phyloP scores from a whole-genome alignment of 73 alveolate species.

The Urostyla sp. region DNA sequence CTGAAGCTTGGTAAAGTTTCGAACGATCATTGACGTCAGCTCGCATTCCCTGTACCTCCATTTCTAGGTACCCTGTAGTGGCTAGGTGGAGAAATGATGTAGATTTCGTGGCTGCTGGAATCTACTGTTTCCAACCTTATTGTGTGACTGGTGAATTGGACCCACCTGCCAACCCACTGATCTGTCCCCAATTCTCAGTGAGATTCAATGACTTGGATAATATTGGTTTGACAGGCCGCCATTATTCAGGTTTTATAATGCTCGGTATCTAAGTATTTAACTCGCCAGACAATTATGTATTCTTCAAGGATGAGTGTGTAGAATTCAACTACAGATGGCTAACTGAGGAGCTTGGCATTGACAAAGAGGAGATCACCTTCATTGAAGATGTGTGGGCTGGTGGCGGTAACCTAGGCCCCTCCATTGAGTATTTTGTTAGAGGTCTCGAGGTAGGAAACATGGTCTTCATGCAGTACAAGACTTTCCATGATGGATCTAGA shows the following conservation, averaged over 20 bases:
- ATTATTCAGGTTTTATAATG: slow-evolving; percentile 98
- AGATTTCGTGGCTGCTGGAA: slow-evolving; percentile 99
- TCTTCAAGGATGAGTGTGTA: slow-evolving; percentile 97
- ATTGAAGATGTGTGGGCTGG: slow-evolving; percentile 99
- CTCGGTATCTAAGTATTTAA: slow-evolving; percentile 97
- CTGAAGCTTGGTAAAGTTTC: slow-evolving; percentile 98
- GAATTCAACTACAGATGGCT: slow-evolving; percentile 98
- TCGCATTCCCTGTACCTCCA: slow-evolving; percentile 94
- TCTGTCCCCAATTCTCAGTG: slow-evolving; percentile 98
- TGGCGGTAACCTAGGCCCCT: slow-evolving; percentile 99
- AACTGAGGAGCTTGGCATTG: slow-evolving; percentile 93
- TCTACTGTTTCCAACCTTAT: slow-evolving; percentile 97
- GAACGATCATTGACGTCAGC: slow-evolving; percentile 88
- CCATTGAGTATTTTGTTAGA: slow-evolving; percentile 96
- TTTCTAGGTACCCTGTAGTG: slow-evolving; percentile 96
- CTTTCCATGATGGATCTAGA: slow-evolving; percentile 97
- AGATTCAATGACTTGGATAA: slow-evolving; percentile 98
- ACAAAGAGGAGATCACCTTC: slow-evolving; percentile 96
- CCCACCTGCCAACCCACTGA: slow-evolving; percentile 99
- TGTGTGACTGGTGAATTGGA: slow-evolving; percentile 99
- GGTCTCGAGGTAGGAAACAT: slow-evolving; percentile 99
- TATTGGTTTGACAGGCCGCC: slow-evolving; percentile 99
- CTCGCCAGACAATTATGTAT: slow-evolving; percentile 92
- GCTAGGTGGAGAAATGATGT: slow-evolving; percentile 99
- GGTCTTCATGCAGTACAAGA: slow-evolving; percentile 98